Base-by-base conservation (phyloP, 2,329 filamentous ascomycete genomes). In the Fusarium vanettenii region DNA sequence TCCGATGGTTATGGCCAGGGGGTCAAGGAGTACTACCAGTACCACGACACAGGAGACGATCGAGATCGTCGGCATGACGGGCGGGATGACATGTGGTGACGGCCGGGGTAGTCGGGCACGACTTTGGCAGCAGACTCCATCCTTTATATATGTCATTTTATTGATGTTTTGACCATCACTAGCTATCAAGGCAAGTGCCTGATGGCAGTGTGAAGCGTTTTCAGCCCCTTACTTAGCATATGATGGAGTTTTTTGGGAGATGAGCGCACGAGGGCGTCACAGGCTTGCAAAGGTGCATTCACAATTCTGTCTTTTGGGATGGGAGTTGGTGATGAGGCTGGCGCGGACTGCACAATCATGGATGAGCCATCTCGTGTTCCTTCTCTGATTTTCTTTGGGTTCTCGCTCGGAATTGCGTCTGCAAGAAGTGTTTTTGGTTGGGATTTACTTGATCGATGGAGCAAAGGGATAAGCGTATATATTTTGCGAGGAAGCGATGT, bases 61-160 rank as follows among this genome's bases (percentile, higher is more conserved):
- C 79, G 78, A 29, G 80, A 84, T 65, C 79, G 78, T 65, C 81
- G 80, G 16, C 74, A 80, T 59, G 82, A 85, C 63, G 77, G 79
- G 48, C 80, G 80, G 29, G 83, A 85, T 67, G 82, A 84, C 64
- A 86, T 86, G 84, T 87, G 86, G 86, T 87, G 76, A 86, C 60
- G 61, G 59, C 31, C 68, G 13, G 60, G 57, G 50, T 56, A 67
- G 39, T 52, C 29, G 29, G 41, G 60, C 31, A 55, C 66, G 61
- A 57, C 64, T 71, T 39, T 66, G 65, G 52, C 66, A 68, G 59
- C 69, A 69, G 61, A 72, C 35, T 55, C 65, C 60, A 62, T 72
- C 73, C 50, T 70, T 64, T 71, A 72, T 76, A 75, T 73, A 73
- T 75, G 76, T 73, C 75, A 70, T 69, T 73, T 67, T 66, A 65